Percentiles rank a stretch among this genome's conserved stretches.
Evolutionary conservation across 768 basidiomycete genomes (phyloP).

Genomic region (Psilocybe cyanescens): DNA sequence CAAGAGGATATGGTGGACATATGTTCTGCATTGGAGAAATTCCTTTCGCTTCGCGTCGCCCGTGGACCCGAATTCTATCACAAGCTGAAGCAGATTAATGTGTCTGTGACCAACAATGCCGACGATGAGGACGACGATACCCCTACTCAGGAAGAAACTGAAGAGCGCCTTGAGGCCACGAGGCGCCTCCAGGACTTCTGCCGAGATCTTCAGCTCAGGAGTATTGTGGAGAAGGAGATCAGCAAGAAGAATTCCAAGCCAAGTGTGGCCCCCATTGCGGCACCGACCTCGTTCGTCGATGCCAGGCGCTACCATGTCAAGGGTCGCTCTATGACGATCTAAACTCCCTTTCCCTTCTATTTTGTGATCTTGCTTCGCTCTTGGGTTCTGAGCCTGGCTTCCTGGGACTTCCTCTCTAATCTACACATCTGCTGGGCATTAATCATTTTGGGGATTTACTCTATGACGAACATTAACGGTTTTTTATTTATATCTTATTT

Average conservation of each 20-base stretch:
- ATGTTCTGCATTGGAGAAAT: slow-evolving; percentile 57
- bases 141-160: slow-evolving; percentile 37
- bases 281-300: slow-evolving; percentile 21
- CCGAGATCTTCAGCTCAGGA: slow-evolving; percentile 47
- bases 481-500: background rate
- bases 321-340: slow-evolving; percentile 30
- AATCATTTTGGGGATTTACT: background rate
- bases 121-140: slow-evolving; percentile 22
- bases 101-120: slow-evolving; percentile 43
- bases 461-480: background rate
- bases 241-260: slow-evolving; percentile 6
- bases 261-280: background rate
- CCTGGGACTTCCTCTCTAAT: background rate
- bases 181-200: slow-evolving; percentile 53
- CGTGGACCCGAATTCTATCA: slow-evolving; percentile 53
- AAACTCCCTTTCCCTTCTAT: background rate
- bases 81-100: slow-evolving; percentile 51
- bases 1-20: slow-evolving; percentile 68
- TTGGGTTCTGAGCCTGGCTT: background rate
- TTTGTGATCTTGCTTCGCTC: background rate
- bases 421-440: background rate
- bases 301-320: slow-evolving; percentile 23
- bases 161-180: slow-evolving; percentile 33
- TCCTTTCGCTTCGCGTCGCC: slow-evolving; percentile 55
- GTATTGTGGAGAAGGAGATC: slow-evolving; percentile 28